phyloP scores from a whole-genome alignment of 2,329 filamentous ascomycete species.

The Cordyceps fumosorosea region DNA sequence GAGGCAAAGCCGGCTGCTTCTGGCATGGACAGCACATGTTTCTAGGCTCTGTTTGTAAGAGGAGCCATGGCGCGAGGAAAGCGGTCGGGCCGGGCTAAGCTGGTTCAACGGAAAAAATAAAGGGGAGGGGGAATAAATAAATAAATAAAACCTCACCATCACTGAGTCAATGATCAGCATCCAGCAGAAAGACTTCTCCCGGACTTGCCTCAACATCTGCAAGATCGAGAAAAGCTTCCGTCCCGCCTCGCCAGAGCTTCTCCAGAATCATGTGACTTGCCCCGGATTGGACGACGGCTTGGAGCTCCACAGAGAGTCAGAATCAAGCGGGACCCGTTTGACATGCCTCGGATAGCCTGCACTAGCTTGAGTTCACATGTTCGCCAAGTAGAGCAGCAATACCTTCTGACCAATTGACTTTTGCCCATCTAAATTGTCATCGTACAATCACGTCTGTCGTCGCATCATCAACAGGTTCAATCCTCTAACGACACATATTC shows the following conservation, averaged over 20 bases:
- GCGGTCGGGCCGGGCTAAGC: too few species aligned
- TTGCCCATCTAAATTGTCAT: not conserved
- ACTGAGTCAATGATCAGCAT: too few species aligned
- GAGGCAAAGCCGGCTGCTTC: too few species aligned
- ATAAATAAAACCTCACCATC: too few species aligned
- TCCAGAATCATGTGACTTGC: conserved; percentile 13
- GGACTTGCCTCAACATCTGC: too few species aligned
- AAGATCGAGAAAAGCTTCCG: not conserved
- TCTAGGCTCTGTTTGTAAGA: not conserved
- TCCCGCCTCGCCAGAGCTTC: not conserved
- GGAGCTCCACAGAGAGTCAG: conserved; percentile 3
- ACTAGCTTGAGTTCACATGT: conserved; percentile 11
- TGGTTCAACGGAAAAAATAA: too few species aligned
- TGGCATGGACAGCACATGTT: not conserved
- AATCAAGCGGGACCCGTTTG: conserved; percentile 7
- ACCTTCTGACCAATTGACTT: not conserved
- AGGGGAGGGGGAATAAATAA: too few species aligned
- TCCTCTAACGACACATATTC: not conserved
- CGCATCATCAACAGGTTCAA: not conserved
- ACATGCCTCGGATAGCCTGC: conserved; percentile 13
- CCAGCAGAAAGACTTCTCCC: too few species aligned
- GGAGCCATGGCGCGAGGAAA: too few species aligned
- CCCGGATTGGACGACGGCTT: conserved; percentile 2
- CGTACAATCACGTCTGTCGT: not conserved
- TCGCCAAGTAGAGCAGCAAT: not conserved